Conservation (phyloP, 2,329 filamentous ascomycete species). For the Diaporthe sp. region DNA sequence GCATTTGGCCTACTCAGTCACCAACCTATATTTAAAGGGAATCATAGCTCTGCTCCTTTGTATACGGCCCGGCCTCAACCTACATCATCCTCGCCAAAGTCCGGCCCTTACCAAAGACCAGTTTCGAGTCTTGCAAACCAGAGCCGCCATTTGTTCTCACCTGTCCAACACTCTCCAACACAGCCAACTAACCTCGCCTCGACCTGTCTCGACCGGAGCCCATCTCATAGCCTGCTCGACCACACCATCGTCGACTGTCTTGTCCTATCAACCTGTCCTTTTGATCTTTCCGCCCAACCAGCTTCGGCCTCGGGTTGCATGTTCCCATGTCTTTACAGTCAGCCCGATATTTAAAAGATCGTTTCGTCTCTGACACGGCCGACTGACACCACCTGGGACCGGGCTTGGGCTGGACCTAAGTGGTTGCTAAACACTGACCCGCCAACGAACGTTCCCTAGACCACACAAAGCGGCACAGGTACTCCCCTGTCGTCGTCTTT, state of each 20-base stretch:
- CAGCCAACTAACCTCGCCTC: constrained; percentile 32
- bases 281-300: constrained; percentile 7
- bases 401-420: constrained; percentile 36
- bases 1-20: constrained; percentile 35
- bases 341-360: constrained; percentile 43
- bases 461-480: constrained; percentile 28
- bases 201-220: constrained; percentile 39
- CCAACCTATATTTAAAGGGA: constrained; percentile 38
- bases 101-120: constrained; percentile 36
- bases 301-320: constrained; percentile 35
- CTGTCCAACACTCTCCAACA: not conserved
- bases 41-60: constrained; percentile 26
- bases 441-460: constrained; percentile 28
- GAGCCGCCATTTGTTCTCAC: constrained; percentile 16
- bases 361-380: constrained; percentile 51
- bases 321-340: constrained; percentile 50
- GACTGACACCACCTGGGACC: constrained; percentile 46
- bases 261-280: constrained; percentile 5
- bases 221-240: constrained; percentile 30
- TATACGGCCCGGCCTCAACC: constrained; percentile 4
- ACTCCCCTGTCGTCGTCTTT: constrained; percentile 37
- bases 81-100: constrained; percentile 20
- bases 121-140: constrained; percentile 35
- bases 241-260: constrained; percentile 23
- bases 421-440: constrained; percentile 29